These are phyloP conservation scores for Prunus dulcis DNA, from an alignment of 306 rosid species.

Conservation along the genomic window DNA sequence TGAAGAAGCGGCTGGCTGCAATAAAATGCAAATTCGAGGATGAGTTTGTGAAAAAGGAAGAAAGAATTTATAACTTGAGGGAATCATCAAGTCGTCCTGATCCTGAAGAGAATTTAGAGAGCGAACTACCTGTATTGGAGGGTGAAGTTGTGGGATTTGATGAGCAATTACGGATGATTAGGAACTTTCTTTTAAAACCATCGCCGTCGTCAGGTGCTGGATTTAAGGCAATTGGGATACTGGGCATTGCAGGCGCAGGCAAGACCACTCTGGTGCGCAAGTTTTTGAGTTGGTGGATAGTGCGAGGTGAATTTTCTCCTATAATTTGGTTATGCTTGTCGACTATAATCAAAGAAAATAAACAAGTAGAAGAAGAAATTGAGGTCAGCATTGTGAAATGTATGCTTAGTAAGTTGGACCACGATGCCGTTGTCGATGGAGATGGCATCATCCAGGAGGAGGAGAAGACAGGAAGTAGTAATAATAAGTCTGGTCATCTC, in stretches of 20 bases:
- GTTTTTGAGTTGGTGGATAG: not conserved
- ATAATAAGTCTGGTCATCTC: too few relatives aligned
- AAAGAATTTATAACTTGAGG: too few relatives aligned
- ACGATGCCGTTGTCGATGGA: too few relatives aligned
- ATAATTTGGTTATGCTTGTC: not conserved
- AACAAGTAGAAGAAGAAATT: not conserved
- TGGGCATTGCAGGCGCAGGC: conserved; percentile 16
- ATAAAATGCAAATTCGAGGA: too few relatives aligned
- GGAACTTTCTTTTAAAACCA: not conserved
- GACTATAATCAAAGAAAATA: too few relatives aligned
- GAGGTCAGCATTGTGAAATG: not conserved
- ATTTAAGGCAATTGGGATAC: conserved; percentile 7
- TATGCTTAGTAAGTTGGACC: not conserved
- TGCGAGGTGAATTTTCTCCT: not conserved
- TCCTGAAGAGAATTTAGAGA: too few relatives aligned
- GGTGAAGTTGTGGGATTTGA: not conserved
- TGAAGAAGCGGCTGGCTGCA: too few relatives aligned
- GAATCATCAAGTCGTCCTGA: not conserved
- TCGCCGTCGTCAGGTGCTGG: not conserved
- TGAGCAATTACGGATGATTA: not conserved
- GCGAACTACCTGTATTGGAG: too few relatives aligned
- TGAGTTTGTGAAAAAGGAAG: too few relatives aligned
- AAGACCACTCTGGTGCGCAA: conserved; percentile 4
- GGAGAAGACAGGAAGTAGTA: too few relatives aligned
- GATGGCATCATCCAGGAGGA: not conserved